A percentile compares a stretch with the other conserved stretches of the same genome.
phyloP scores from a whole-genome alignment of 768 basidiomycete genomes.

The Daedaleopsis nitida region DNA sequence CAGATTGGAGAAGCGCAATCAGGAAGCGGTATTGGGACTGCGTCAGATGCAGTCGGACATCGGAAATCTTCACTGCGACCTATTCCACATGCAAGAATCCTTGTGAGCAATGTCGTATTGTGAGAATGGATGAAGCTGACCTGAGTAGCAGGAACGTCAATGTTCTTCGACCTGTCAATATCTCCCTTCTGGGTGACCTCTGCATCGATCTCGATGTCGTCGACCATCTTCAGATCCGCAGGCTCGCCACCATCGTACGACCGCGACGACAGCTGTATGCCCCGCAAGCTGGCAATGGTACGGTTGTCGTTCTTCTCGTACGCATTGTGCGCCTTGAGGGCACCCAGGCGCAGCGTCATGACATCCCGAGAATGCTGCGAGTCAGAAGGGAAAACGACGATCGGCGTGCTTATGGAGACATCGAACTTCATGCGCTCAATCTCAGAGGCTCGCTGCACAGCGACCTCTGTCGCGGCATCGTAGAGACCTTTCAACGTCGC shows the following conservation, averaged over 20 bases:
- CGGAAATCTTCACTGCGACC: conserved; percentile 76
- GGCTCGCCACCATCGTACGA: conserved; percentile 47
- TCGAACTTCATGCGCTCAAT: conserved; percentile 94
- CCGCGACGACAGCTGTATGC: conserved; percentile 81
- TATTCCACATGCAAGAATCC: conserved; percentile 32
- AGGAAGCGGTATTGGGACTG: conserved; percentile 81
- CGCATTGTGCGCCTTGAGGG: conserved; percentile 80
- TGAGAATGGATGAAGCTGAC: conserved; percentile 40
- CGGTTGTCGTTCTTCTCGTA: conserved; percentile 60
- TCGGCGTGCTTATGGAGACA: conserved; percentile 88
- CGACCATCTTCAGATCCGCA: conserved; percentile 81
- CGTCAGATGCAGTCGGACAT: conserved; percentile 82
- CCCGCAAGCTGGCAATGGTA: conserved; percentile 74
- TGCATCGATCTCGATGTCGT: conserved; percentile 79
- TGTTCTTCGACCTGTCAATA: conserved; percentile 53
- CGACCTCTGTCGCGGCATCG: conserved; percentile 90
- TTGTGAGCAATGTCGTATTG: background rate
- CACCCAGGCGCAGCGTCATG: conserved; percentile 83
- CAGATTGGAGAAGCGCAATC: conserved; percentile 63
- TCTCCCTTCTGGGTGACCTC: conserved; percentile 64
- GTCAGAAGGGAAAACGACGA: conserved; percentile 83
- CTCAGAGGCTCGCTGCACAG: conserved; percentile 90
- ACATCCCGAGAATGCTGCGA: conserved; percentile 61
- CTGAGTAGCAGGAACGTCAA: conserved; percentile 69
- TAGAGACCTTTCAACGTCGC: conserved; percentile 92